Evolutionary conservation across 768 basidiomycete species (phyloP), one percentile per base, ranked within the genome.

Genomic region (Mycena haematopus): DNA sequence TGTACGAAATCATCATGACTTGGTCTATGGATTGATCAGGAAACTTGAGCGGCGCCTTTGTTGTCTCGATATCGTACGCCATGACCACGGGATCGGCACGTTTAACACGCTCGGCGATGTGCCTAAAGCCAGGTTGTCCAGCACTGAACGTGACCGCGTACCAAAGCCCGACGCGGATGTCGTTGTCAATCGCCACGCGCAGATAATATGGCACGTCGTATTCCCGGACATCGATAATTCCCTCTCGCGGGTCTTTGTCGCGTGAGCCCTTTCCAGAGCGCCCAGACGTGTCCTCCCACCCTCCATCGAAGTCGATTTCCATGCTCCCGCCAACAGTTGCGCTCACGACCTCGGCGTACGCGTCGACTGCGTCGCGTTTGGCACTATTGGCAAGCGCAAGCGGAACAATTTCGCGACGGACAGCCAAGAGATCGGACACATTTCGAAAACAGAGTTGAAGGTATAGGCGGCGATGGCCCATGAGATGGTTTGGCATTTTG

Each of bases 1-100:
- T 99, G 77, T 99, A 99, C 46, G 97, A 99, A 66, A 99, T 99
- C 97, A 99, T 99, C 96, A 99, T 99, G 70, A 99, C 95, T 73
- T 98, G 96, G 79, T 99, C 97, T 25, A 93, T 89, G 8, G 87
- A 85, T 68, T 95, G 91, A 78, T 99, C 97, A 1, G 97, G 96
- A 72, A 99, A 99, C 76, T 99, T 99, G 70, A 99, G 86, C n/a
- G 97, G 96, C n/a, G 93, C 91, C 78, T 99, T 99, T 1, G 96
- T 96, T 19, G 94, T 96, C 76, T 99, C 97, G 72, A 99, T 99
- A 87, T 99, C 97, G 74, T 83, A 99, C 0, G 97, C 97, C 93
- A 99, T 91, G 55, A 99, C 95, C 45, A 99, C 95, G 0, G 97
- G 97, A 71, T 99, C 97, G 22, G 97, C 95, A 85, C 97, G 95